phyloP scores from a whole-genome alignment of 345 rosid species.

The Schrenkiella parvula region DNA sequence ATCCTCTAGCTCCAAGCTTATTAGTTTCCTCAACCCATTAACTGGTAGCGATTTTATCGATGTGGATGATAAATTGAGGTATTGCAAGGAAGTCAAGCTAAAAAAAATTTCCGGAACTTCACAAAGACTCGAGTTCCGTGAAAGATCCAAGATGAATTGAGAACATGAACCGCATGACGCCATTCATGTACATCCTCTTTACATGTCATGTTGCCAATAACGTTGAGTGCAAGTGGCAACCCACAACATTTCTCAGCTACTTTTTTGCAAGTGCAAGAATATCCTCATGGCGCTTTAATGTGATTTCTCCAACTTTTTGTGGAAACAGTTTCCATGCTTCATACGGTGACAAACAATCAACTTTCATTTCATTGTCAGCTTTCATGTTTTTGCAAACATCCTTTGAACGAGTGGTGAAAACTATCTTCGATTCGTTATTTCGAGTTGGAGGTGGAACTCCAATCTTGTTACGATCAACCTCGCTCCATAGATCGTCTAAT shows the following conservation, averaged over 20 bases:
- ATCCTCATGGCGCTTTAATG: neutral
- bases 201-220: neutral
- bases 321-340: neutral
- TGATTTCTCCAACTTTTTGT: neutral
- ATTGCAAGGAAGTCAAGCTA: neutral
- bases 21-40: neutral
- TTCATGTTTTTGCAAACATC: neutral
- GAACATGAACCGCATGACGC: neutral
- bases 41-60: neutral
- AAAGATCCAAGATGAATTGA: constrained; percentile 27
- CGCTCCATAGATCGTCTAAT: neutral
- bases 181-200: neutral
- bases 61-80: neutral
- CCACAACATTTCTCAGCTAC: neutral
- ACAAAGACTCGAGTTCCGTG: neutral
- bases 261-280: neutral
- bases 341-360: neutral
- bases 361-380: neutral
- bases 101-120: constrained; percentile 27
- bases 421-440: neutral
- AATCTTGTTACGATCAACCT: neutral
- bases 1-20: too few relatives aligned
- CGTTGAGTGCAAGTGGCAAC: neutral
- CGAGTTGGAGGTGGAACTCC: neutral
- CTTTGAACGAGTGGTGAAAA: neutral